Base-by-base conservation (phyloP, 2,329 filamentous ascomycete genomes). In the Colletotrichum neosansevieriae region DNA sequence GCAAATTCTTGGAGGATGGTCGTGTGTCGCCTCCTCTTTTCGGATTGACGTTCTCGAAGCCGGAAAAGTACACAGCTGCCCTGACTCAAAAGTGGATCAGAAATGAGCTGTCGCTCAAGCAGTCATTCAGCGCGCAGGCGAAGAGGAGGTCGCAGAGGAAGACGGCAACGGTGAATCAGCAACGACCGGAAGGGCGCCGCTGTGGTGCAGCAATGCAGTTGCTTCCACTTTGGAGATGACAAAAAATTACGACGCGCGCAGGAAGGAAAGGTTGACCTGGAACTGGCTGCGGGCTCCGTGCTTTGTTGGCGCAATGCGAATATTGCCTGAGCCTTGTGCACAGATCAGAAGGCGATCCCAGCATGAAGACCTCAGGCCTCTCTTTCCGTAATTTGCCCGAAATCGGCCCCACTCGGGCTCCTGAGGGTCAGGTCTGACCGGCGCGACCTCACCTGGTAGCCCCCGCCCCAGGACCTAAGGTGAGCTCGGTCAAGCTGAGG, bases 201-300 rank as follows among this genome's bases (percentile, higher is more conserved):
- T n/a, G 21, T 34, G 36, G 50, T 29, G 58, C 36, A 69, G 62
- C 66, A 44, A 50, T 59, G 47, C 56, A 32, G 47, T 56, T 65
- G 54, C 66, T 60, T 56, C 66, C 49, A 56, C 44, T 50, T 61
- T 53, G 49, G 42, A 50, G 62, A 60, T 64, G 60, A 58, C 61
- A 69, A 69, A 69, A 69, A 69, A 65, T 60, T 65, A 69, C 57
- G 61, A 54, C 47, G 66, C 61, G 66, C 66, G 61, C 62, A 57
- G 24, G 24, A 24, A 5, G 61, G 61, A 69, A 63, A 60, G 54
- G 54, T 58, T 58, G 53, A 66, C 47, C 61, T 69, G 49, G 62
- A 65, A 54, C 65, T 68, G 54, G 47, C 24, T 58, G 65, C 65
- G 65, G 65, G 59, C 45, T 58, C 45, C 65, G 60, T 49, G 66